Evolutionary conservation across 2,329 filamentous ascomycete species (phyloP), one percentile per base, ranked within the genome.

Genomic region (Venturia asperata): DNA sequence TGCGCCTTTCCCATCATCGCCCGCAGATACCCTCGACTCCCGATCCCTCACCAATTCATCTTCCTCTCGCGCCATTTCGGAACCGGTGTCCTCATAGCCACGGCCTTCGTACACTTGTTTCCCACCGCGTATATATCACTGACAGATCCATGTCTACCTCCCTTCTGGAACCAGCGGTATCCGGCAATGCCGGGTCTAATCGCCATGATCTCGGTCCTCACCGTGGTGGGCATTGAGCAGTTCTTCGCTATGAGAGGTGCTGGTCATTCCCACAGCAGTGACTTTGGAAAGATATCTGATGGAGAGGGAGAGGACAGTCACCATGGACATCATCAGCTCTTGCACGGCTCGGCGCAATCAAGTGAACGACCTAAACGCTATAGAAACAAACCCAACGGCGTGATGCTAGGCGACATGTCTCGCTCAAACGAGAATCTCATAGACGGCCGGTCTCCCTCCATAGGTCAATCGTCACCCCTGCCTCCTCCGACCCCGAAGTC

Each of bases 141-240:
- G 41, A 85, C 83, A 11, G 81, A 87, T 69, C 81, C 83, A 74
- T 87, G 85, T 75, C 84, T 96, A 0, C 90, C 91, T 10, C 80
- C 83, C 66, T 88, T 92, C 73, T 96, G 92, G 83, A 93, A 85
- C 73, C 72, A 88, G 68, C 83, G 84, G n/a, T 96, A 94, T 74
- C 84, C 82, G 60, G 90, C 90, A 6, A 87, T 95, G 74, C 86
- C 91, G 0, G 91, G 92, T 1, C 81, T 94, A 61, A 84, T 96
- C 60, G 89, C 90, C 65, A 93, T 96, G 89, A 76, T 87, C 11
- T 87, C 89, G 13, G 89, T 91, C n/a, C 81, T 96, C 37, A 45
- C 66, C 17, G 66, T 67, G n/a, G 66, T 67, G 19, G 66, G 66
- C 11, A 66, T 67, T 27, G 66, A 67, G 45, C 66, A 67, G 65